Conservation (phyloP, 352 stramenopile species). For the Pythium rhizo-oryzae region DNA sequence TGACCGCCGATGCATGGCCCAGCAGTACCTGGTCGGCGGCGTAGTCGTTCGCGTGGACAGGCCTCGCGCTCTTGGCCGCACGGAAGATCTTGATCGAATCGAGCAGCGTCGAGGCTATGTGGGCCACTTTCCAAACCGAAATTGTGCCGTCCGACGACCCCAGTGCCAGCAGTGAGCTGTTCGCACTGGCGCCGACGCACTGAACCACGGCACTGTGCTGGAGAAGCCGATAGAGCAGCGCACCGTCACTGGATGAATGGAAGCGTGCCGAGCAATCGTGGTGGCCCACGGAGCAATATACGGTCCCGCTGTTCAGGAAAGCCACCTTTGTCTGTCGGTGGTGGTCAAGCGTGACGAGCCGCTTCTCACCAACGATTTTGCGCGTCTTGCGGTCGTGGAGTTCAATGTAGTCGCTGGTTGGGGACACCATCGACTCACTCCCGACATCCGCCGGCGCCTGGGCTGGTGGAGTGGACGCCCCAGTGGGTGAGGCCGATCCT, state of each 20-base stretch:
- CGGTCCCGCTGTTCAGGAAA: constrained; percentile 56
- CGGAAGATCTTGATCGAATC: constrained; percentile 82
- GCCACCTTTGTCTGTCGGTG: constrained; percentile 30
- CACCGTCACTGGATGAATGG: constrained; percentile 68
- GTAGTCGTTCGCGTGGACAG: constrained; percentile 79
- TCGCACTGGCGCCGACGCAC: constrained; percentile 57
- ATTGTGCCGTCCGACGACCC: constrained; percentile 73
- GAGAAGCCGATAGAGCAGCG: constrained; percentile 68
- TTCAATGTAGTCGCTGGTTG: constrained; percentile 27
- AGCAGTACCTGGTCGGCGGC: constrained; percentile 76
- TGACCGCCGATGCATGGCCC: constrained; percentile 60
- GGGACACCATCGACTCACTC: background rate
- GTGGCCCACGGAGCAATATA: constrained; percentile 70
- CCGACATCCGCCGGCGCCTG: background rate
- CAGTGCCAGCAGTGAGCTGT: constrained; percentile 52
- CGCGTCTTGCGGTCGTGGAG: constrained; percentile 63
- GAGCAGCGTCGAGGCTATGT: constrained; percentile 65
- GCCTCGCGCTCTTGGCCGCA: constrained; percentile 52
- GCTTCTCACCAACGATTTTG: constrained; percentile 48
- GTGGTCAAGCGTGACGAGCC: constrained; percentile 35
- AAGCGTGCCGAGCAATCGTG: constrained; percentile 81
- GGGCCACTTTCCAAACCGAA: constrained; percentile 78
- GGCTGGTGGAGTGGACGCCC: background rate
- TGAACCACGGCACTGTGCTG: constrained; percentile 78
- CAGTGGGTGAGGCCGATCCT: background rate